Base-by-base conservation (phyloP, 768 basidiomycete species). In the Amanita pallidorosea region DNA sequence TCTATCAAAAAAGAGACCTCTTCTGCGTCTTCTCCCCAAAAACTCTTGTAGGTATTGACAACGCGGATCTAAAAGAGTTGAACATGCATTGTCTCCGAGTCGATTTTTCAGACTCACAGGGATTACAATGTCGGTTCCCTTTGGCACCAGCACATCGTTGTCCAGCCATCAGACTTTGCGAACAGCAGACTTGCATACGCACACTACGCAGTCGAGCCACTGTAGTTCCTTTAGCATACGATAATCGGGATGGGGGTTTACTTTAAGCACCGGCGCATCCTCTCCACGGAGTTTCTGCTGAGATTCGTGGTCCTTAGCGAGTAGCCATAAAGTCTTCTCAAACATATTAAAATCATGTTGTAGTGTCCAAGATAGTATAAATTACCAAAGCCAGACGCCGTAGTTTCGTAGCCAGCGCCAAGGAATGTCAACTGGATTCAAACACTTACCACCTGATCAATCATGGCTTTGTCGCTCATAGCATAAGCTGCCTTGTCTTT, bases 11-110 rank as follows among this genome's bases (percentile, higher is more conserved):
- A 38, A 31, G 49, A 66, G 27, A 59, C 73, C 71, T 72, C 70
- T 55, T 74, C 72, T 2, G 75, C 75, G 52, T 79, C 73, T 43
- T 68, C 67, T 12, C 76, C 76, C 76, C 75, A 79, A 9, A 74
- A 54, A 11, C 63, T 67, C 47, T 70, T 71, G 67, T 70, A 74
- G 1, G 73, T 75, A 54, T 79, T 79, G 40, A 76, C 61, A 4
- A 70, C 71, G 33, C 73, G 70, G 47, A 77, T 75, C 74, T 77
- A 41, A 9, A 20, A 41, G 23, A 22, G 33, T 17, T 27, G 42
- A n/a, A 11, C 4, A 29, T 31, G 20, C 23, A 17, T 33, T n/a
- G 20, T 20, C 41, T 18, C 22, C 7, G 17, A 6, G 13, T 11
- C n/a, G n/a, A n/a, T n/a, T n/a, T n/a, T n/a, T n/a, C n/a, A n/a